Evolutionary conservation across 78 protist species (phyloP).

Genomic region (Creolimax fragrantissima): DNA sequence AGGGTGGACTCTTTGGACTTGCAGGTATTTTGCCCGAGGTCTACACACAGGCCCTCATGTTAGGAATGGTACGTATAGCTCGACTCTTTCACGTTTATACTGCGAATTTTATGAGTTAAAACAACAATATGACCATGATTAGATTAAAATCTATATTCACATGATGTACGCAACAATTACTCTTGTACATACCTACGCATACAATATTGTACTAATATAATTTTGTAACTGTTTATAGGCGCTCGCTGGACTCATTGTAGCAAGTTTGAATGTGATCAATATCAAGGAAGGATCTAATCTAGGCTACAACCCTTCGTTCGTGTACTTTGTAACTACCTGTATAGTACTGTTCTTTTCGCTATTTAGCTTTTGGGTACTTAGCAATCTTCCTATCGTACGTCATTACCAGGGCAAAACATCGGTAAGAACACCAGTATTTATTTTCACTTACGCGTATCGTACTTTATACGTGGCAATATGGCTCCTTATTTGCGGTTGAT

Average conservation of each 20-base stretch:
- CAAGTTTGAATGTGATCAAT: neutral
- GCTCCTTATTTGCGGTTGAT: neutral
- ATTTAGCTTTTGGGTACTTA: neutral
- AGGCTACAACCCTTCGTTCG: neutral
- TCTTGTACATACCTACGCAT: neutral
- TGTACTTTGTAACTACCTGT: neutral
- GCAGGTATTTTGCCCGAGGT: slow-evolving; percentile 30
- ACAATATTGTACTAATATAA: neutral
- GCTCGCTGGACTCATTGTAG: neutral
- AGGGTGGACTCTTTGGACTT: slow-evolving; percentile 40
- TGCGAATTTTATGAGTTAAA: neutral
- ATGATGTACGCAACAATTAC: neutral
- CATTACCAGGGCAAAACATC: neutral
- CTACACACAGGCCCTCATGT: slow-evolving; percentile 39
- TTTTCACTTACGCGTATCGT: neutral
- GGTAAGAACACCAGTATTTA: neutral
- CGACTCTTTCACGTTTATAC: neutral
- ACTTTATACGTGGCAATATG: neutral
- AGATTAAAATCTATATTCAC: neutral
- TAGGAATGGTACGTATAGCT: slow-evolving; percentile 20
- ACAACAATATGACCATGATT: neutral
- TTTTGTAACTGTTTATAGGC: neutral
- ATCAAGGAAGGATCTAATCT: neutral
- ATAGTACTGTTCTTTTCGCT: neutral
- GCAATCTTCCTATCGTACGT: neutral